Evolutionary conservation across 768 basidiomycete species (phyloP), one percentile per base, ranked within the genome.

Genomic region (Tulasnella sp.): DNA sequence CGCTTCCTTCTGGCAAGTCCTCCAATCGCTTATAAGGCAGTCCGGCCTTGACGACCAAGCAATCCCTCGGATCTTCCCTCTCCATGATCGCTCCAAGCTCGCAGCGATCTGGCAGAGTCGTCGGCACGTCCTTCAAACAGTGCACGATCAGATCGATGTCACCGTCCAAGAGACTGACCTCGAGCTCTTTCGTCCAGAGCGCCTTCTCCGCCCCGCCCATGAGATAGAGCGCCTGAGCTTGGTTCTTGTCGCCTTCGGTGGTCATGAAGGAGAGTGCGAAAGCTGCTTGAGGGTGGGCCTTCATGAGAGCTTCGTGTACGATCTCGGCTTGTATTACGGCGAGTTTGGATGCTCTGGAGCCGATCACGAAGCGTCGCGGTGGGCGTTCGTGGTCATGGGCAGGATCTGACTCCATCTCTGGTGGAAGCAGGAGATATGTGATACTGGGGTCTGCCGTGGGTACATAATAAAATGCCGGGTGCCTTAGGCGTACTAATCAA

Each of bases 161-260:
- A 29, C 77, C 73, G 45, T 83, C 76, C 56, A 81, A 76, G 61
- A 99, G 73, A 45, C 82, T 83, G 19, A 87, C 85, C 69, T 99
- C 96, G 55, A 99, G 82, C 65, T 97, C 94, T 65, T 91, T 88
- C 38, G 96, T 99, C 96, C 96, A 99, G 27, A 97, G 71, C 0
- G 87, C 79, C 68, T 90, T 91, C 34, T 38, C 34, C 5, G 34
- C 34, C n/a, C 89, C 91, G 41, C 92, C 92, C 15, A 96, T 73
- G 8, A 92, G 76, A 71, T 93, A 93, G 17, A 96, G 75, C 2
- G 80, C 78, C 63, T 90, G 85, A 1, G 84, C 81, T 71, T 93
- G 90, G 66, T 96, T 92, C 67, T 87, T 86, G 73, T 98, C 94
- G 2, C 76, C 94, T 67, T 73, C 81, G 2, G 84, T 91, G 21